Percentiles rank a stretch among this genome's conserved stretches.
These are phyloP conservation scores for Talaromyces sp. DNA, from an alignment of 2,329 filamentous ascomycete species.

Conservation along the genomic window DNA sequence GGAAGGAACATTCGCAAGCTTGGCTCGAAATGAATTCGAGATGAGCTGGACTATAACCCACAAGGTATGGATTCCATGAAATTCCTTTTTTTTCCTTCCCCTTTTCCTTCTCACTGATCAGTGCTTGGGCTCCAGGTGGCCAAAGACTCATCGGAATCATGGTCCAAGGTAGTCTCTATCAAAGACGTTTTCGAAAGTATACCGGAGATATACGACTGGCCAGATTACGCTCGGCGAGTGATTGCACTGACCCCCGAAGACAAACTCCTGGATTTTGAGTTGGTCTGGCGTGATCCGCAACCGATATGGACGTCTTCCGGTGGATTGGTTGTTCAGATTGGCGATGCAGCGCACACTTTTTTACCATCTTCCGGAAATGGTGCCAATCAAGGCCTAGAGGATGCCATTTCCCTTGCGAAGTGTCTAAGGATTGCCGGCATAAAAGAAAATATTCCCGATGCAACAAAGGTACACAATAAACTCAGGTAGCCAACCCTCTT, in stretches of 20 bases:
- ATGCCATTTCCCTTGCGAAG: conserved; percentile 6
- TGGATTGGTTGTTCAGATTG: conserved; percentile 5
- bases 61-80: neutral
- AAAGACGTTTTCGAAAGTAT: conserved; percentile 12
- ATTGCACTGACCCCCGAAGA: conserved; percentile 11
- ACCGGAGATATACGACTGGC: conserved; percentile 12
- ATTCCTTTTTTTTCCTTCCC: neutral
- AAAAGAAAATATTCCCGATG: conserved; percentile 2
- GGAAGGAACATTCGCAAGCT: neutral
- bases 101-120: neutral
- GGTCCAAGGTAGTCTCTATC: conserved; percentile 10
- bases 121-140: neutral
- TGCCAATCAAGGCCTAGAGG: conserved; percentile 7
- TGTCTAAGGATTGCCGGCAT: conserved; percentile 5
- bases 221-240: conserved; percentile 7
- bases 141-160: conserved; percentile 9
- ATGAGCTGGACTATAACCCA: conserved; percentile 3
- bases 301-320: conserved; percentile 15
- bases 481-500: neutral
- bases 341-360: conserved; percentile 8
- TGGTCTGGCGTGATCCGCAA: conserved; percentile 9
- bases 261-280: conserved; percentile 8
- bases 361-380: conserved; percentile 6
- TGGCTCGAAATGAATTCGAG: neutral
- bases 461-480: conserved; percentile 7